A percentile compares a stretch with the other conserved stretches of the same genome.
Conservation (phyloP, 1,284 basidiomycete species). For the Phellopilus nigrolimitatus region DNA sequence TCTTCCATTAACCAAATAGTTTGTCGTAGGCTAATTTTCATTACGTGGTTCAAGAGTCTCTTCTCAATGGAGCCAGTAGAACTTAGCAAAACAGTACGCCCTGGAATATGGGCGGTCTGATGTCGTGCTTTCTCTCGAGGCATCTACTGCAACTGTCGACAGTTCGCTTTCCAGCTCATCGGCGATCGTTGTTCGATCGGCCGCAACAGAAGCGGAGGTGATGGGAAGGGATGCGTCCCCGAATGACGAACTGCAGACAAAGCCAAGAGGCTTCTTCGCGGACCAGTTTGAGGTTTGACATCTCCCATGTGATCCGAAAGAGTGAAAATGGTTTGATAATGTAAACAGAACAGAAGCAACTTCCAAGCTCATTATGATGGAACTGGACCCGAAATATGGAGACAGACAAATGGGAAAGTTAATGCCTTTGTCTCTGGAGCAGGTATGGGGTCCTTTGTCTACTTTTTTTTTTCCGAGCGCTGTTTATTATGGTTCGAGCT, state of each 20-base stretch:
- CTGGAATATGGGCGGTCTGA: conserved; percentile 60
- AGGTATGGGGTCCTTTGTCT: conserved; percentile 42
- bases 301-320: background rate
- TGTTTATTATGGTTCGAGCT: conserved; percentile 7
- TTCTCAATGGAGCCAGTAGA: conserved; percentile 41
- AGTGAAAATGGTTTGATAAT: background rate
- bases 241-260: conserved; percentile 39
- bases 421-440: conserved; percentile 94
- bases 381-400: conserved; percentile 95
- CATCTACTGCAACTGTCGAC: conserved; percentile 26
- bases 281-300: conserved; percentile 84
- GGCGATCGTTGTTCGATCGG: conserved; percentile 56
- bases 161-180: conserved; percentile 32
- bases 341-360: conserved; percentile 76
- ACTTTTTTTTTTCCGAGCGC: conserved; percentile 1
- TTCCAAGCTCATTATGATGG: conserved; percentile 85
- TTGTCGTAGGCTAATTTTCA: conserved; percentile 5
- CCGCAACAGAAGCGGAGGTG: conserved; percentile 39
- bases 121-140: conserved; percentile 27
- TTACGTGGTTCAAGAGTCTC: background rate
- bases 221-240: conserved; percentile 34
- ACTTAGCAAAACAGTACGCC: conserved; percentile 76
- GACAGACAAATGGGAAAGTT: conserved; percentile 80
- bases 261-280: conserved; percentile 80
- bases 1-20: no score